These are phyloP conservation scores for Hypholoma sublateritium DNA, from an alignment of 768 basidiomycete genomes.

Conservation along the genomic window DNA sequence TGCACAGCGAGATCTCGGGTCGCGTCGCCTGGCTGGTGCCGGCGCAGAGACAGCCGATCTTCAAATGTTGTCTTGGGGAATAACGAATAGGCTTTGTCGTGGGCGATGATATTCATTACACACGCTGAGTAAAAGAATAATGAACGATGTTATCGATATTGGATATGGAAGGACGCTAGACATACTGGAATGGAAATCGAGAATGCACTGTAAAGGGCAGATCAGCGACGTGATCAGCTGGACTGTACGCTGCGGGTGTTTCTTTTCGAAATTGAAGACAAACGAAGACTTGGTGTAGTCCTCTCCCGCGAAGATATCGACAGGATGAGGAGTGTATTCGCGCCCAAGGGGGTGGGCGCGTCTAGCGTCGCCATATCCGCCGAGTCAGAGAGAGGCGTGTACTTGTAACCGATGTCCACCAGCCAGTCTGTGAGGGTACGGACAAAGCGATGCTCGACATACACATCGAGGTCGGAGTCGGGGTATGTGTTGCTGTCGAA, in stretches of 20 bases:
- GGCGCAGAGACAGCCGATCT: neutral
- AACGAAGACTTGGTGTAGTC: neutral
- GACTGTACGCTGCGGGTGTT: neutral
- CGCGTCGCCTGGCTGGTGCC: neutral
- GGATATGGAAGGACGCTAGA: neutral
- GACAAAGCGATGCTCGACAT: neutral
- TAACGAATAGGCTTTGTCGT: conserved; percentile 5
- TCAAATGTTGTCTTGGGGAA: neutral
- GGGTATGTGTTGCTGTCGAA: neutral
- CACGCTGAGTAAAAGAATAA: neutral
- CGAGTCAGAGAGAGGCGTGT: neutral
- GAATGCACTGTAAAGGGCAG: neutral
- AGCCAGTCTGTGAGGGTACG: neutral
- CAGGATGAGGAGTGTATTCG: neutral
- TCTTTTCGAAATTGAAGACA: conserved; percentile 2
- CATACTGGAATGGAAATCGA: conserved; percentile 5
- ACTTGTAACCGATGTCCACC: neutral
- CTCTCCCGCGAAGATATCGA: neutral
- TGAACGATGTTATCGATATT: neutral
- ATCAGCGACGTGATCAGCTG: neutral
- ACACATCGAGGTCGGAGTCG: conserved; percentile 1
- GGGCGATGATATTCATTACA: conserved; percentile 3
- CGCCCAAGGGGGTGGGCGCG: neutral
- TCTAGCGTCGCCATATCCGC: neutral
- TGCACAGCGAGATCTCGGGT: neutral